phyloP scores from a whole-genome alignment of 192 early-diverging fungal genomes.

The Rhizophagus clarus region DNA sequence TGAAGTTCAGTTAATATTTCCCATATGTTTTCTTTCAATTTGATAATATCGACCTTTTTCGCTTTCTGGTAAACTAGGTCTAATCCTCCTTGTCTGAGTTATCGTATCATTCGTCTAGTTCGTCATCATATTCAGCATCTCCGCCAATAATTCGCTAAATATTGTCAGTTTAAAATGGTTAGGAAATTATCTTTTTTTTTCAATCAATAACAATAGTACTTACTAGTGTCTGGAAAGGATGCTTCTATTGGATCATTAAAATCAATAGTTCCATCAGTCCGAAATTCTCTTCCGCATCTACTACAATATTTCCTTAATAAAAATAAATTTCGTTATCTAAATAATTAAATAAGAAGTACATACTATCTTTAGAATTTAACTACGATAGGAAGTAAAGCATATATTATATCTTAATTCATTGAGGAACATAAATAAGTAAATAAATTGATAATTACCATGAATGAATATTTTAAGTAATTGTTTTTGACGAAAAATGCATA shows the following conservation, averaged over 20 bases:
- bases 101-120: conserved; percentile 51
- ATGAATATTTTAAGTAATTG: conserved; percentile 54
- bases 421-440: background rate
- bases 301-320: background rate
- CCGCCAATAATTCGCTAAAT: conserved; percentile 3
- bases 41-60: conserved; percentile 94
- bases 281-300: conserved; percentile 22
- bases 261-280: conserved; percentile 1
- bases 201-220: background rate
- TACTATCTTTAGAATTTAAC: background rate
- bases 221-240: conserved; percentile 14
- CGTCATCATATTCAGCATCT: conserved; percentile 23
- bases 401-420: background rate
- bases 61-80: conserved; percentile 74
- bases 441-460: conserved; percentile 40
- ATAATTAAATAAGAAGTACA: background rate
- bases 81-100: conserved; percentile 64
- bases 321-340: background rate
- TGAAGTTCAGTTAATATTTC: conserved; percentile 63
- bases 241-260: background rate
- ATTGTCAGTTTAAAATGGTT: background rate
- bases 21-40: conserved; percentile 97
- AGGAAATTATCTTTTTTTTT: background rate
- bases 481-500: conserved; percentile 64
- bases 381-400: background rate